Evolutionary conservation across 331 rosid species (phyloP).

Genomic region (Malus hybrid): DNA sequence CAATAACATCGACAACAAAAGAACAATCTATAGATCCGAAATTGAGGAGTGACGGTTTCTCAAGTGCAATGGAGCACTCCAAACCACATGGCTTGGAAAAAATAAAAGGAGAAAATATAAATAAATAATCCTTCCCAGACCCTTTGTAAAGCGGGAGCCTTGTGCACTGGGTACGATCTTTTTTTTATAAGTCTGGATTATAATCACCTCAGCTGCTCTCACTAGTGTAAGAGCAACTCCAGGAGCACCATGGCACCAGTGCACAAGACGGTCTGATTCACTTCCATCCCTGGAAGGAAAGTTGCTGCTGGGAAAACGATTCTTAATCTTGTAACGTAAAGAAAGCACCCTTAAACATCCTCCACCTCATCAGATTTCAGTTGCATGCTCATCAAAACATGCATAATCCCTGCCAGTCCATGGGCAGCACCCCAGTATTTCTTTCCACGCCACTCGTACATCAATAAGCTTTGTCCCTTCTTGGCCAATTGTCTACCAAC

Average conservation of each 20-base stretch:
- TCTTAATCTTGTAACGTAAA: conserved; percentile 51
- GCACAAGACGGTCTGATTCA: conserved; percentile 67
- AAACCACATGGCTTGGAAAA: not conserved
- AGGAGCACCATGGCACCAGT: conserved; percentile 94
- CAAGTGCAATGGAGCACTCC: not conserved
- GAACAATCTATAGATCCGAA: not conserved
- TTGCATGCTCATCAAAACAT: conserved; percentile 72
- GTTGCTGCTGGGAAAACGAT: conserved; percentile 59
- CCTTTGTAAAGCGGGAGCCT: too few species aligned
- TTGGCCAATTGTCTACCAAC: conserved; percentile 55
- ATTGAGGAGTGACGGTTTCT: not conserved
- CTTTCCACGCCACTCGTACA: conserved; percentile 18
- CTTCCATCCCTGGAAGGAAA: conserved; percentile 80
- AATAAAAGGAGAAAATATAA: not conserved
- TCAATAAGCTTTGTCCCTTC: conserved; percentile 50
- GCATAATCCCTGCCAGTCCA: conserved; percentile 77
- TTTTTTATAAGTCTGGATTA: not conserved
- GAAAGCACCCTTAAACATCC: conserved; percentile 75
- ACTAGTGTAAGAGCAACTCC: conserved; percentile 72
- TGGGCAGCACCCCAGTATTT: conserved; percentile 94
- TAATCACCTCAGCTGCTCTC: conserved; percentile 68
- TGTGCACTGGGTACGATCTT: too few species aligned
- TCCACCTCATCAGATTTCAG: conserved; percentile 68
- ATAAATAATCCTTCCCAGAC: not conserved
- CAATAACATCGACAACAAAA: not conserved